Evolutionary conservation across 2,329 filamentous ascomycete species (phyloP), one percentile per base, ranked within the genome.

Genomic region (Penicillium sp.): DNA sequence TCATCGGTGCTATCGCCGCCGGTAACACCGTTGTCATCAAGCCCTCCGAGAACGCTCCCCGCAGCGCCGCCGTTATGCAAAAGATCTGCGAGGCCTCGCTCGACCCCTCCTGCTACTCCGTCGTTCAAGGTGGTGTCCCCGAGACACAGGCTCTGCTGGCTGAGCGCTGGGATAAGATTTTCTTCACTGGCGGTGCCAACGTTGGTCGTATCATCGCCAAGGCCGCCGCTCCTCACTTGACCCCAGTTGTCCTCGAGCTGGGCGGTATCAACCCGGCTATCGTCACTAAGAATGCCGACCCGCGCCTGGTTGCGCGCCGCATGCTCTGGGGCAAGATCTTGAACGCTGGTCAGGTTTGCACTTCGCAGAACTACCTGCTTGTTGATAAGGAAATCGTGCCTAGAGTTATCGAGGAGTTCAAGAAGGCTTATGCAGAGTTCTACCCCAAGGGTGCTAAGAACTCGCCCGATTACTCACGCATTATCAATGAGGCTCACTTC

Each of bases 151-250:
- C 88, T 13, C 81, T 98, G 49, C 85, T 99, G 37, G 88, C 94
- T 61, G 87, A 93, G 81, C 94, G 94, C 78, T 99, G 93, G 90
- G 93, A 96, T 81, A 98, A 97, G 85, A 96, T 99, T 73, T 93
- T 95, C 83, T 99, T 97, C 82, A 99, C 95, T 0, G 95, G 95
- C 58, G 89, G 88, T 71, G 85, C 85, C 56, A 81, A 76, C 30
- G 92, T 97, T 19, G 95, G 91, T 73, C 92, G 89, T 74, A 93
- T 98, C 72, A 89, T 98, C 57, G 87, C 92, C 53, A 89, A 93
- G 77, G 97, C 96, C 76, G 95, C 94, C 0, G 94, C 95, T 63
- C 88, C 92, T 74, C 89, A 92, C 40, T 84, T 97, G 64, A 98
- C 95, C 0, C 95, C 95, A 0, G 89, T 96, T 24, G 86, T 89